Evolutionary conservation across 495 filamentous ascomycete species (phyloP).

Genomic region (Hyaloscypha hepaticicola): DNA sequence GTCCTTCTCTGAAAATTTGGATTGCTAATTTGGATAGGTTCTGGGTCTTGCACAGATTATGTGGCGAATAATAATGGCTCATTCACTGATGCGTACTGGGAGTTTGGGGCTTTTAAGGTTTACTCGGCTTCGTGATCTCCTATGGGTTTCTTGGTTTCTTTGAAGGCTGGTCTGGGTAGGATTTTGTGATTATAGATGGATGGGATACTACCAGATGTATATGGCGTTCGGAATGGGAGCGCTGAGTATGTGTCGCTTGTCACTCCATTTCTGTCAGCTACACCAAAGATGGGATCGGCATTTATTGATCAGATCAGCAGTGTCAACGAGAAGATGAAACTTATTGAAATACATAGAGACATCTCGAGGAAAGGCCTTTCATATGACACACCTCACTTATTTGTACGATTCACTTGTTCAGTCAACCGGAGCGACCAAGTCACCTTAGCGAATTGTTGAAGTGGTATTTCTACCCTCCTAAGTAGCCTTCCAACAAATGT

Average conservation of each 20-base stretch:
- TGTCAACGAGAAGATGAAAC: too few species aligned
- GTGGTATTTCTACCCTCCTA: too few species aligned
- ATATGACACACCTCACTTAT: too few species aligned
- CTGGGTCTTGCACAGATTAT: slow-evolving; percentile 57
- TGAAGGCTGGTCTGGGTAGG: neutral
- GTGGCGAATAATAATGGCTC: slow-evolving; percentile 61
- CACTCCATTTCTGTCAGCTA: neutral
- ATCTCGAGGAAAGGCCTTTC: too few species aligned
- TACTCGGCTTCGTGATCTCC: slow-evolving; percentile 36
- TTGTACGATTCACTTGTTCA: too few species aligned
- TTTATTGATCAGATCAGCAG: too few species aligned
- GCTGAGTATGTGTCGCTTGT: neutral
- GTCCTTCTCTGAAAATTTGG: slow-evolving; percentile 9
- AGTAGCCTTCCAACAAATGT: too few species aligned
- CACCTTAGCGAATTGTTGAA: too few species aligned
- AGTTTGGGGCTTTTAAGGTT: slow-evolving; percentile 63
- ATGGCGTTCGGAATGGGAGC: neutral
- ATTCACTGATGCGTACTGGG: slow-evolving; percentile 65
- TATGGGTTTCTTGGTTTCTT: neutral
- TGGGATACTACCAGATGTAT: neutral
- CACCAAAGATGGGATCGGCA: neutral
- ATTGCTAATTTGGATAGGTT: slow-evolving; percentile 28
- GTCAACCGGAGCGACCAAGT: too few species aligned
- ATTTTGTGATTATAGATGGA: too few species aligned
- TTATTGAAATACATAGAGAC: too few species aligned